These are phyloP conservation scores for Lathyrus tuberosus DNA, from an alignment of 306 rosid genomes.

Conservation along the genomic window DNA sequence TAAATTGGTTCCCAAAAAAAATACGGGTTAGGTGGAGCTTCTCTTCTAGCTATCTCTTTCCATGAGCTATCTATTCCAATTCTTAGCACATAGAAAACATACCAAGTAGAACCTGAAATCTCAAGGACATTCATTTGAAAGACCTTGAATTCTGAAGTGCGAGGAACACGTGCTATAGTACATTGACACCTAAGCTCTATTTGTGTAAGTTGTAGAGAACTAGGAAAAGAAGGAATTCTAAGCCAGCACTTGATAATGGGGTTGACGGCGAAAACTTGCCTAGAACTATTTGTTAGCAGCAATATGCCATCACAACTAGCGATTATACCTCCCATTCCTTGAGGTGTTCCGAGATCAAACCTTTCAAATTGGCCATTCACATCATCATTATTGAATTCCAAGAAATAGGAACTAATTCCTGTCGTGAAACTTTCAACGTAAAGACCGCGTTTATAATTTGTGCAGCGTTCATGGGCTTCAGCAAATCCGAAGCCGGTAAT, in stretches of 20 bases:
- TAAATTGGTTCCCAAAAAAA: background rate
- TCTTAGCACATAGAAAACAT: slow-evolving; percentile 1
- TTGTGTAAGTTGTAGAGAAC: no score
- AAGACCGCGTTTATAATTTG: background rate
- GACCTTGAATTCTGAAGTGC: background rate
- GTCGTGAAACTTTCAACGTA: background rate
- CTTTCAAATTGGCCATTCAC: background rate
- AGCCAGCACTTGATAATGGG: background rate
- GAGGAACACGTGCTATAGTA: background rate
- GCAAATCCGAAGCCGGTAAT: background rate
- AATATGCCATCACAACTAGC: background rate
- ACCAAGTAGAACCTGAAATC: background rate
- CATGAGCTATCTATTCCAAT: slow-evolving; percentile 9
- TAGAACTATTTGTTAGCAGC: background rate
- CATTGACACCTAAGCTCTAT: background rate
- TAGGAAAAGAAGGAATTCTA: background rate
- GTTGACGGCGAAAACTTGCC: background rate
- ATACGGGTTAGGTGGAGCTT: background rate
- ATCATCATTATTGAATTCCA: background rate
- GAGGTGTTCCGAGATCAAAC: background rate
- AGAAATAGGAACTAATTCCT: background rate
- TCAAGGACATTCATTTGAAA: background rate
- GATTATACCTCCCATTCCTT: background rate
- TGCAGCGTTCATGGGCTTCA: background rate
- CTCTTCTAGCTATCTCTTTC: slow-evolving; percentile 13